Evolutionary conservation across 2,329 filamentous ascomycete species (phyloP).

Genomic region (Colletotrichum siamense): DNA sequence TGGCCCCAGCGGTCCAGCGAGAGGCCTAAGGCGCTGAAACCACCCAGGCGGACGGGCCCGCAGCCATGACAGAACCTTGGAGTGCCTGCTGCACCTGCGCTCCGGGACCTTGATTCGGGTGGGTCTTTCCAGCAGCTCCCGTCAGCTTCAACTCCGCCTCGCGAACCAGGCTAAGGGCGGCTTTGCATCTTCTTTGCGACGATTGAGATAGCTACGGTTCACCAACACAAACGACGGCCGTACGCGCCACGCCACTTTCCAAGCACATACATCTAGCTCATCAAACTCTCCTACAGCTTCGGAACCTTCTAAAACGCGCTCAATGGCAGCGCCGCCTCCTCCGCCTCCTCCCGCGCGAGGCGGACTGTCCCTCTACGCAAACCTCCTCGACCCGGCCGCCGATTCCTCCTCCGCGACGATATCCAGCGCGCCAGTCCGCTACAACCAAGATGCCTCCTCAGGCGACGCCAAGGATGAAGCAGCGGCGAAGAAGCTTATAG

Average conservation of each 20-base stretch:
- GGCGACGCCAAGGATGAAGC: constrained; percentile 51
- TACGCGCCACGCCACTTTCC: background rate
- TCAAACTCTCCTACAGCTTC: background rate
- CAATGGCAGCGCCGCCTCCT: constrained; percentile 37
- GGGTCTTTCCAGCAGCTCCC: background rate
- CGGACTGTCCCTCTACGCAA: constrained; percentile 80
- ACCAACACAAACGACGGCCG: background rate
- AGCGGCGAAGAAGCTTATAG: constrained; percentile 64
- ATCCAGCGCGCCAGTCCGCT: constrained; percentile 76
- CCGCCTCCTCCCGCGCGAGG: constrained; percentile 48
- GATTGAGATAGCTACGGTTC: background rate
- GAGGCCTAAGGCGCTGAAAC: constrained; percentile 1
- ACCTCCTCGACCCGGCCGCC: constrained; percentile 71
- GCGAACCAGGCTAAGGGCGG: background rate
- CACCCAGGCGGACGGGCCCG: background rate
- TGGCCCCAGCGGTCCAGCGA: background rate
- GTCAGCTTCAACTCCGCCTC: background rate
- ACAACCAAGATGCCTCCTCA: constrained; percentile 60
- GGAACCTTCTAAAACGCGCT: background rate
- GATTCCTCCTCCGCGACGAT: constrained; percentile 65
- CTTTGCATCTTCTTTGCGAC: background rate
- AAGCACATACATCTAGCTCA: background rate
- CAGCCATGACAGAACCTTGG: background rate
- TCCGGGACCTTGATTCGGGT: background rate
- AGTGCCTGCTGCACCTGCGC: background rate